Conservation (phyloP, 106 monocot species). For the Dendrobium chrysotoxum region DNA sequence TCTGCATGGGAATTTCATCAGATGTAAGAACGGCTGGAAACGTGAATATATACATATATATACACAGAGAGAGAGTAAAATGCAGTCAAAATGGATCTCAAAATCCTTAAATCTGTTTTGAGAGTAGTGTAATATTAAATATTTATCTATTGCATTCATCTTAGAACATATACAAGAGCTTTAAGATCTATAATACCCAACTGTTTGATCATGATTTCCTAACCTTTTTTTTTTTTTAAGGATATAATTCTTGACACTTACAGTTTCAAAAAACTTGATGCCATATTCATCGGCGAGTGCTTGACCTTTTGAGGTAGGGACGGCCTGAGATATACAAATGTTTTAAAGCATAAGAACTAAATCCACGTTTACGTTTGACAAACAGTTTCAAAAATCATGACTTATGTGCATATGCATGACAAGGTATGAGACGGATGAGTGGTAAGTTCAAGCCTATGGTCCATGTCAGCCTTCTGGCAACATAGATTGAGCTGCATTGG, state of each 20-base stretch:
- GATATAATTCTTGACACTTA: slow-evolving; percentile 11
- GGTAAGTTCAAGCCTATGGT: too few species aligned
- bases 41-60: neutral
- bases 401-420: neutral
- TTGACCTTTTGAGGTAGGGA: slow-evolving; percentile 89
- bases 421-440: neutral
- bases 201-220: too few species aligned
- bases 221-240: neutral
- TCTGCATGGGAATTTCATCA: slow-evolving; percentile 29
- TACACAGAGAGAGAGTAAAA: too few species aligned
- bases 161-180: too few species aligned
- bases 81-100: too few species aligned
- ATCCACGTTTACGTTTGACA: too few species aligned
- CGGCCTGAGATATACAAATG: slow-evolving; percentile 38
- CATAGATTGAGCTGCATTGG: too few species aligned
- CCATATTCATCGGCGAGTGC: slow-evolving; percentile 96
- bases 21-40: neutral
- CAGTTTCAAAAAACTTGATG: slow-evolving; percentile 92
- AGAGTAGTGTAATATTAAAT: too few species aligned
- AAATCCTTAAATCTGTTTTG: too few species aligned
- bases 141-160: too few species aligned
- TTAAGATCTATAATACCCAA: too few species aligned
- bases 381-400: neutral
- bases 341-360: neutral
- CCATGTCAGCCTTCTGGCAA: too few species aligned